Conservation (phyloP, 345 rosid species). For the Citrus mangshanensis region DNA sequence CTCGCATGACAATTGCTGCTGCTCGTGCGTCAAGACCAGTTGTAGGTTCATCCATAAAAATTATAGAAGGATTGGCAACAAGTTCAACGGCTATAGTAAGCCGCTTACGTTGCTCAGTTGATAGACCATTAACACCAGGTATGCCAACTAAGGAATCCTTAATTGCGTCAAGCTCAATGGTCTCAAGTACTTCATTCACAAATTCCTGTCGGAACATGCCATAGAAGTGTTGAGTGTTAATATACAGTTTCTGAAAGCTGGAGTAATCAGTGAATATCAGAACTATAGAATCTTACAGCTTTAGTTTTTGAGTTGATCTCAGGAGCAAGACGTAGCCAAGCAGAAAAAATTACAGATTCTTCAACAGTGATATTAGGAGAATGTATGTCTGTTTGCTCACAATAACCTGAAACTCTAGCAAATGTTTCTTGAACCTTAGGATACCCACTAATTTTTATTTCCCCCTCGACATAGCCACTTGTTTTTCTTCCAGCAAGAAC, state of each 20-base stretch:
- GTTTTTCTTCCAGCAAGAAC: slow-evolving; percentile 90
- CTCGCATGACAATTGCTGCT: slow-evolving; percentile 84
- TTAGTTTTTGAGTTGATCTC: slow-evolving; percentile 52
- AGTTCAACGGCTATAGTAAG: slow-evolving; percentile 76
- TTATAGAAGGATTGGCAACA: slow-evolving; percentile 77
- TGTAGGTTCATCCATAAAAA: slow-evolving; percentile 92
- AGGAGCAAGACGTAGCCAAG: slow-evolving; percentile 73
- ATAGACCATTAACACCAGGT: slow-evolving; percentile 56
- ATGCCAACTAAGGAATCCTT: slow-evolving; percentile 70
- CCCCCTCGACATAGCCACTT: slow-evolving; percentile 67
- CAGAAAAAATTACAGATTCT: slow-evolving; percentile 73
- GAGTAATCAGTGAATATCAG: neutral
- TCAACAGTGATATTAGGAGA: slow-evolving; percentile 65
- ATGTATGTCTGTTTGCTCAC: slow-evolving; percentile 84
- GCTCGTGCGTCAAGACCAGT: slow-evolving; percentile 87
- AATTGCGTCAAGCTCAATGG: slow-evolving; percentile 64
- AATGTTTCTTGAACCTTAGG: slow-evolving; percentile 72
- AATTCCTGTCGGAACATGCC: slow-evolving; percentile 42
- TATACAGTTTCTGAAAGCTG: neutral
- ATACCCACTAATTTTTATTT: slow-evolving; percentile 60
- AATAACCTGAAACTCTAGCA: slow-evolving; percentile 82
- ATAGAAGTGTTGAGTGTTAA: neutral
- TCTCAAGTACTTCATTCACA: slow-evolving; percentile 68
- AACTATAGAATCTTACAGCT: slow-evolving; percentile 32
- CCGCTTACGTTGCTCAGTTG: slow-evolving; percentile 79